phyloP scores from a whole-genome alignment of 139 green algal species.

The Chlorella sp. region DNA sequence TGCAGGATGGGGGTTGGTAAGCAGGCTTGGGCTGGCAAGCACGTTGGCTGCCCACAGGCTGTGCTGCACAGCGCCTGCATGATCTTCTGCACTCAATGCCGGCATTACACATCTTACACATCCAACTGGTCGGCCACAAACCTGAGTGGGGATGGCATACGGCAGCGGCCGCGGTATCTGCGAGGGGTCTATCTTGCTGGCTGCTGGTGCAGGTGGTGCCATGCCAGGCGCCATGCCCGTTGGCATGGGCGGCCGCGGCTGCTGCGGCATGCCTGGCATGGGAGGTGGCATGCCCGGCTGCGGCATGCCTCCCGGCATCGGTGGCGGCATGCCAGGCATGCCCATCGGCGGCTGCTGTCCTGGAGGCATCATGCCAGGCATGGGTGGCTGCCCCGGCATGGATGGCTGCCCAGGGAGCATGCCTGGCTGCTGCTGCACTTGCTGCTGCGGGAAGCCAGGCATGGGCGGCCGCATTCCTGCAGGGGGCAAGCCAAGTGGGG shows the following conservation, averaged over 20 bases:
- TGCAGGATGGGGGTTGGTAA: too few species aligned
- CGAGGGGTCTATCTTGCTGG: slow-evolving; percentile 79
- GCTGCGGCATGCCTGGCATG: slow-evolving; percentile 5
- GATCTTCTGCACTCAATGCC: too few species aligned
- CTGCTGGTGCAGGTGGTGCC: background rate
- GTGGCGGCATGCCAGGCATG: slow-evolving; percentile 11
- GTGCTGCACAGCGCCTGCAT: too few species aligned
- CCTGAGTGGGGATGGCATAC: slow-evolving; percentile 31
- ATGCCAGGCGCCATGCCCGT: slow-evolving; percentile 9
- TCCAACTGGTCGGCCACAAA: too few species aligned
- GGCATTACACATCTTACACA: too few species aligned
- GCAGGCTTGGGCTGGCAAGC: background rate
- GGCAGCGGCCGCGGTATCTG: slow-evolving; percentile 83
- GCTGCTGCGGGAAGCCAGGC: slow-evolving; percentile 1
- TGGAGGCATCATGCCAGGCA: background rate
- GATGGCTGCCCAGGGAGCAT: background rate
- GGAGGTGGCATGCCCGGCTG: background rate
- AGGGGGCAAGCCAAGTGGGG: background rate
- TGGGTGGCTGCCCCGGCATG: slow-evolving; percentile 6
- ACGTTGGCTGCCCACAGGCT: background rate
- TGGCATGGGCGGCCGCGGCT: slow-evolving; percentile 17
- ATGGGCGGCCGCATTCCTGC: slow-evolving; percentile 1
- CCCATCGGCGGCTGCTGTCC: background rate
- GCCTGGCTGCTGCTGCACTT: slow-evolving; percentile 4
- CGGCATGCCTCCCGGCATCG: background rate